A percentile compares a stretch with the other conserved stretches of the same genome.
These are phyloP conservation scores for Desmodesmus armatus DNA, from an alignment of 139 green algal species.

Conservation along the genomic window DNA sequence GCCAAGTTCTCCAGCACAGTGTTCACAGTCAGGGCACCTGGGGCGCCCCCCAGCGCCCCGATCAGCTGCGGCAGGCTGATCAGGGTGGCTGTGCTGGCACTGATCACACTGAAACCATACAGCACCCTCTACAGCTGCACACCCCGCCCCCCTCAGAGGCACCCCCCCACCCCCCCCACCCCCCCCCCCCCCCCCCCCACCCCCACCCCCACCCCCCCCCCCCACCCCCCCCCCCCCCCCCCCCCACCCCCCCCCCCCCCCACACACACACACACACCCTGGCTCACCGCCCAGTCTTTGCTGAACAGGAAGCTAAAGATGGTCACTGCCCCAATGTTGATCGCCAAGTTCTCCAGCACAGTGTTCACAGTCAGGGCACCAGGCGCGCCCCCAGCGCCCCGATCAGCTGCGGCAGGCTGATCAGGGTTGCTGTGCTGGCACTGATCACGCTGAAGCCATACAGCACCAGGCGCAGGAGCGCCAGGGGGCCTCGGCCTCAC, in stretches of 20 bases:
- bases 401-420: conserved; percentile 68
- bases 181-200: no score
- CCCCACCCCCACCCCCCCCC: no score
- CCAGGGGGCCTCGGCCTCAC: conserved; percentile 76
- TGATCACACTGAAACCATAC: conserved; percentile 70
- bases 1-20: conserved; percentile 73
- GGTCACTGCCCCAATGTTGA: conserved; percentile 69
- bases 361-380: conserved; percentile 68
- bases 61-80: conserved; percentile 71
- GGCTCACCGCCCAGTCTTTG: conserved; percentile 53
- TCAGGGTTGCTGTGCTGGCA: conserved; percentile 69
- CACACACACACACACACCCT: no score
- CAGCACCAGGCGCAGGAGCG: conserved; percentile 81
- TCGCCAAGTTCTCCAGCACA: conserved; percentile 71
- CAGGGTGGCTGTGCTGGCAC: conserved; percentile 67
- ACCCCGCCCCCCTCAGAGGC: no score
- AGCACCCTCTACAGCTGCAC: conserved; percentile 75
- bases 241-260: no score
- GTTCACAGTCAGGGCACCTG: conserved; percentile 61
- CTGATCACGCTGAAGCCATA: conserved; percentile 71
- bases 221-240: no score
- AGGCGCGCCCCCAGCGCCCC: conserved; percentile 67
- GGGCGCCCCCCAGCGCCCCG: conserved; percentile 66
- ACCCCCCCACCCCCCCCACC: no score
- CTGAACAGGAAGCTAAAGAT: conserved; percentile 63